Evolutionary conservation across 2,329 filamentous ascomycete genomes (phyloP).

Genomic region (Daldinia sp.): DNA sequence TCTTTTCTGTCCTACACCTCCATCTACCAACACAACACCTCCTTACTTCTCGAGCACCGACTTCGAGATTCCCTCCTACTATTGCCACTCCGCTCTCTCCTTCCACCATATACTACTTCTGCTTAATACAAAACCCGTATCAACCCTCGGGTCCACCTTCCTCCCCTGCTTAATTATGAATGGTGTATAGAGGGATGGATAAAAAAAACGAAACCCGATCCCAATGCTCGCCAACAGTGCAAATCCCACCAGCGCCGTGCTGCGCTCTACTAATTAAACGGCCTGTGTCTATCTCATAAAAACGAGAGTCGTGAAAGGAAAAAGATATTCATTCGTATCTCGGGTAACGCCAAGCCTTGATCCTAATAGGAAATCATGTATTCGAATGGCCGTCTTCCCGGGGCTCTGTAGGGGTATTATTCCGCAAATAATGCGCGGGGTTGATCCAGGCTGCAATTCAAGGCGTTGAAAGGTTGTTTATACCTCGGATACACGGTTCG

Average conservation of each 20-base stretch:
- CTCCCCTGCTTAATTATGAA: conserved; percentile 43
- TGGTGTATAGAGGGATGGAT: conserved; percentile 40
- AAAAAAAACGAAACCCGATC: conserved; percentile 42
- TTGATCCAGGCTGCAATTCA: conserved; percentile 11
- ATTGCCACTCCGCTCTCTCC: conserved; percentile 34
- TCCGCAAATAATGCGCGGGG: conserved; percentile 13
- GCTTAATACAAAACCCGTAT: conserved; percentile 27
- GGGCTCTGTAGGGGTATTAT: conserved; percentile 17
- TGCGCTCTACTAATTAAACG: conserved; percentile 49
- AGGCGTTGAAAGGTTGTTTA: conserved; percentile 4
- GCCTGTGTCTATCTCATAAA: conserved; percentile 46
- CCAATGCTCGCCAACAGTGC: conserved; percentile 46
- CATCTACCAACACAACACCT: conserved; percentile 39
- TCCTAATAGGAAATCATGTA: conserved; percentile 30
- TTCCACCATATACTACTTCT: conserved; percentile 30
- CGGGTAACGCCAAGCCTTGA: conserved; percentile 39
- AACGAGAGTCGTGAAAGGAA: conserved; percentile 48
- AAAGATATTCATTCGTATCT: conserved; percentile 41
- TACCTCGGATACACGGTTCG: conserved; percentile 4
- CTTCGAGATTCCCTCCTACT: conserved; percentile 37
- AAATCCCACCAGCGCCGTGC: conserved; percentile 47
- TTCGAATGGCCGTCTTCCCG: conserved; percentile 25
- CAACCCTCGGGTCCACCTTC: conserved; percentile 10
- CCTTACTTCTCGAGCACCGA: conserved; percentile 27
- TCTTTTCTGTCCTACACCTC: conserved; percentile 37